A percentile compares a stretch with the other conserved stretches of the same genome.
Evolutionary conservation across 2,329 filamentous ascomycete genomes (phyloP).

Genomic region (Aspergillus japonicus): DNA sequence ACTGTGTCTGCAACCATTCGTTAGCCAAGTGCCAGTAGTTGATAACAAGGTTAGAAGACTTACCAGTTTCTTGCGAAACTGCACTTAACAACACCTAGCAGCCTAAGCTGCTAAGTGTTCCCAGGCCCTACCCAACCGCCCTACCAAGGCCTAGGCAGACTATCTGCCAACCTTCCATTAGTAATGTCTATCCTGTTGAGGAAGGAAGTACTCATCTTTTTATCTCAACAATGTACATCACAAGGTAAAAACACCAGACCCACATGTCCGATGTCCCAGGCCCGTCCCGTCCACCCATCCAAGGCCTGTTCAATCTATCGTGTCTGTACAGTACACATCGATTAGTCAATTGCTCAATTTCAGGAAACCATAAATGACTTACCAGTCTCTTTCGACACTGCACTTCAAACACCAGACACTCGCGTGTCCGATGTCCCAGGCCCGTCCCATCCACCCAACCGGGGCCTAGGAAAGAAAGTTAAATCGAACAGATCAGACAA

Average conservation of each 20-base stretch:
- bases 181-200: neutral
- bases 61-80: too few species aligned
- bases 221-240: too few species aligned
- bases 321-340: neutral
- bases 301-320: neutral
- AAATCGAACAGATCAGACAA: neutral
- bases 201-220: too few species aligned
- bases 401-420: neutral
- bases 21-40: neutral
- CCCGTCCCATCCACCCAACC: conserved; percentile 16
- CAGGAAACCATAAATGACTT: too few species aligned
- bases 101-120: too few species aligned
- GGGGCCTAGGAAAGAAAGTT: neutral
- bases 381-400: too few species aligned
- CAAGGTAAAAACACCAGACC: too few species aligned
- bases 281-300: conserved; percentile 16
- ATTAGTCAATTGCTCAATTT: neutral
- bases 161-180: neutral
- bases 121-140: neutral
- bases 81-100: neutral
- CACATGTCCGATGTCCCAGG: conserved; percentile 8
- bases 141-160: neutral
- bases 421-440: conserved; percentile 17
- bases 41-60: neutral
- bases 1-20: neutral